Evolutionary conservation across 345 rosid species (phyloP), one percentile per base, ranked within the genome.

Genomic region (Abelmoschus esculentus): DNA sequence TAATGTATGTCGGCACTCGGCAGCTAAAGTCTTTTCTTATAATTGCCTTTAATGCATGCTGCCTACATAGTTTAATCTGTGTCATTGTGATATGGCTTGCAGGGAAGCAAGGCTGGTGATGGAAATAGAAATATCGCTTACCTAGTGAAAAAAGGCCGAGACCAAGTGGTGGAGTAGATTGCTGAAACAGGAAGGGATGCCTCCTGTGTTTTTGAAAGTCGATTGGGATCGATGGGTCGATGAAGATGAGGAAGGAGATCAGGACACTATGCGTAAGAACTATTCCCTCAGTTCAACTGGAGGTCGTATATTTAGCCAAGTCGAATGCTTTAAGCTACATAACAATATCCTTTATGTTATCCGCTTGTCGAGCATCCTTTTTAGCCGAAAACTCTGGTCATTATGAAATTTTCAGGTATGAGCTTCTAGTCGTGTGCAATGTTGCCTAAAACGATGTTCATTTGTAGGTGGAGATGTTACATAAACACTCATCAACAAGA

Each of bases 201-300:
- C 86, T 36, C 89, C 89, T 2, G 73, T 76, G 66, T 87, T 63
- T 74, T 52, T 83, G 72, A 82, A 79, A 75, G 85, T 83, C 73
- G 87, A 85, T 70, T 85, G 91, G 87, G 87, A 85, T 62, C 76
- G 80, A 79, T 87, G 89, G 91, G 76, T 87, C 32, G 84, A 87
- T 69, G 86, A 82, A 73, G 87, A 85, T 50, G 89, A 83, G 66
- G 91, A 83, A 38, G 91, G 2, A 11, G 11, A 14, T 79, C 58
- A 61, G 54, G 79, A 54, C 10, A 17, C 31, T 7, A 75, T 67
- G 63, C 1, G 84, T 75, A 61, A 78, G 77, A 58, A 38, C 9
- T 17, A 13, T 40, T 46, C 36, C 18, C 22, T 4, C 28, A 13
- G 29, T 50, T 26, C 3, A 62, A 9, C 42, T 6, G 9, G 14